Evolutionary conservation across 768 basidiomycete species (phyloP), one percentile per base, ranked within the genome.

Genomic region (Tephrocybe sp.): DNA sequence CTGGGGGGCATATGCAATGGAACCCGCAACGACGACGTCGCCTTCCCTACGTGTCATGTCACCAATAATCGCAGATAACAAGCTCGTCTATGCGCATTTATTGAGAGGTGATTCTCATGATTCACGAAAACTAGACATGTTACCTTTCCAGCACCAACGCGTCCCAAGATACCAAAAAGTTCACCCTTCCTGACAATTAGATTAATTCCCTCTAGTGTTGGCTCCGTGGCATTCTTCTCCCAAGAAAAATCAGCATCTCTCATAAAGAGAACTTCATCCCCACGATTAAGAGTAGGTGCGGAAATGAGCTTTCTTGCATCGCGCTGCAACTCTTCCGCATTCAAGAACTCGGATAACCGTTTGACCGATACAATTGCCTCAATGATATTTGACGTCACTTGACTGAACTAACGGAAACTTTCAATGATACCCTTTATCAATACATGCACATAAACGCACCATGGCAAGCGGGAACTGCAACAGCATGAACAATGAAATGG

Each of bases 111-210:
- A n/a, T n/a, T n/a, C n/a, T n/a, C n/a, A n/a, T 37, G 2, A 19
- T 12, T 8, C 7, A 9, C 15, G 18, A 13, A 15, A 7, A 10
- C 36, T 39, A 24, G 11, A 9, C 1, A 45, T 45, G 52, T 18
- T 34, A 85, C 88, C 79, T 98, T 98, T 47, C 95, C 94, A 31
- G 84, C 80, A 8, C 94, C 94, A 19, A 97, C 94, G 18, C 90
- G 84, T 13, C 95, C 95, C 15, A 95, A 76, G 6, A 97, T 69
- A 2, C 86, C 91, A 0, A 93, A 74, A 4, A 97, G 68, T 57
- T 97, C 89, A 6, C 94, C 94, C 63, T 91, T 94, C 45, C 75
- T 78, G 2, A 88, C 82, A 0, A 73, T 74, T 18, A 98, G 57
- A 57, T 84, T 81, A 56, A 97, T 85, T 45, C 82, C 84, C 61